Evolutionary conservation across 2,329 filamentous ascomycete genomes (phyloP).

Genomic region (Clonostachys byssicola): DNA sequence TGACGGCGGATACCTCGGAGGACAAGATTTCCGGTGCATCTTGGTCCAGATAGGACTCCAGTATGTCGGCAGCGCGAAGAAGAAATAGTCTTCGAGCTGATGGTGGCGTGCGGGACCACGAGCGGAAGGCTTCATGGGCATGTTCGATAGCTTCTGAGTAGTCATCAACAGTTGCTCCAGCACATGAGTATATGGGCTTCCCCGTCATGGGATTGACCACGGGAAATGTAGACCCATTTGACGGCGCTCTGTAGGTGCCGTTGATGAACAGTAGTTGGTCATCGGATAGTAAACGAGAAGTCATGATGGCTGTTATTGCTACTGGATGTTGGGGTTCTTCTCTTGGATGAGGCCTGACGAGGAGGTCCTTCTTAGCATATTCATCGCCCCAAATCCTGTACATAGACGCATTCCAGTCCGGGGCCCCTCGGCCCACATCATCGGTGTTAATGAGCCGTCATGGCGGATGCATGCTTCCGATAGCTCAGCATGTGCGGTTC

Average conservation of each 20-base stretch:
- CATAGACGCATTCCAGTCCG: no score
- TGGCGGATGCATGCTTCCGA: no score
- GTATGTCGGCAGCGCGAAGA: slow-evolving; percentile 55
- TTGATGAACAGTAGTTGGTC: slow-evolving; percentile 12
- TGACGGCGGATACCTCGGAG: slow-evolving; percentile 24
- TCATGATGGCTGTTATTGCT: no score
- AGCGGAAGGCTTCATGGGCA: slow-evolving; percentile 54
- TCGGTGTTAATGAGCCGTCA: no score
- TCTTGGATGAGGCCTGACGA: no score
- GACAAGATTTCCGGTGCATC: slow-evolving; percentile 44
- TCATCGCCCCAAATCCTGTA: no score
- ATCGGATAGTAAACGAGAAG: background rate
- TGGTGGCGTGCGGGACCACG: slow-evolving; percentile 57
- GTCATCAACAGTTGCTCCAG: slow-evolving; percentile 48
- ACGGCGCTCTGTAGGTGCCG: slow-evolving; percentile 11
- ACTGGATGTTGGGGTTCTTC: no score
- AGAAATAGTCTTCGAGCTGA: slow-evolving; percentile 56
- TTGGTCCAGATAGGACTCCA: slow-evolving; percentile 25
- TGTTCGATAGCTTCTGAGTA: slow-evolving; percentile 42
- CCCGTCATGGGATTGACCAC: slow-evolving; percentile 27
- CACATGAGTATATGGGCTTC: slow-evolving; percentile 45
- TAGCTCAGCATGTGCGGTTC: no score
- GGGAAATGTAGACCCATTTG: slow-evolving; percentile 13
- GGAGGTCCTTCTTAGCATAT: no score
- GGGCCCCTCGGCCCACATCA: no score